phyloP scores from a whole-genome alignment of 306 rosid genomes.

The Leucaena leucocephala region DNA sequence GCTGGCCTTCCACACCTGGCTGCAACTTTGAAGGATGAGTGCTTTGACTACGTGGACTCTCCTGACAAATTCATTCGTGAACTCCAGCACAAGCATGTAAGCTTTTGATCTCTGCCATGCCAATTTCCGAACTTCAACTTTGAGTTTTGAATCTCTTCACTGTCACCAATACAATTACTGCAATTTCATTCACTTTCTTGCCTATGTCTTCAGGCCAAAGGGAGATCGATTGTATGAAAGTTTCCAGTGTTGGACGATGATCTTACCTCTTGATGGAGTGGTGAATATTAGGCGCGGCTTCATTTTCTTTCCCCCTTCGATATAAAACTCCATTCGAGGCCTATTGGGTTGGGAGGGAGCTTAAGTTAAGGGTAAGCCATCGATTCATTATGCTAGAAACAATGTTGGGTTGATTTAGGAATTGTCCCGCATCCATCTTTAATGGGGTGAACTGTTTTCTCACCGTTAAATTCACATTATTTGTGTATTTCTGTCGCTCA shows the following conservation, averaged over 20 bases:
- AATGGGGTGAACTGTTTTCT: background rate
- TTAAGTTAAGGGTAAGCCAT: too few species aligned
- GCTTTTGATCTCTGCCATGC: too few species aligned
- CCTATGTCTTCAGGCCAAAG: background rate
- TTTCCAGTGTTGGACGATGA: background rate
- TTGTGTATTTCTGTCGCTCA: background rate
- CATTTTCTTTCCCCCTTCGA: too few species aligned
- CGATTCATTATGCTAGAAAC: background rate
- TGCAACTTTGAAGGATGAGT: constrained; percentile 57
- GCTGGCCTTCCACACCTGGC: constrained; percentile 48
- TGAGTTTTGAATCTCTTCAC: background rate
- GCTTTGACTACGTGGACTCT: constrained; percentile 47
- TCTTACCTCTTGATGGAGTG: background rate
- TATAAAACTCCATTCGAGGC: too few species aligned
- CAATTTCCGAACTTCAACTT: too few species aligned
- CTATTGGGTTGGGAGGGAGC: too few species aligned
- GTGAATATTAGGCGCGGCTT: background rate
- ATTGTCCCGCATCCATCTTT: background rate
- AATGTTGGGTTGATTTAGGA: background rate
- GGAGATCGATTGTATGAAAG: background rate
- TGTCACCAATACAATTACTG: background rate
- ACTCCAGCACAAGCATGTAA: constrained; percentile 39
- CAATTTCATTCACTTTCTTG: background rate
- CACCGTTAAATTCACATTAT: background rate
- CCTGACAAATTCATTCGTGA: constrained; percentile 51